Conservation (phyloP, 768 basidiomycete genomes). For the Auriscalpium orientale region DNA sequence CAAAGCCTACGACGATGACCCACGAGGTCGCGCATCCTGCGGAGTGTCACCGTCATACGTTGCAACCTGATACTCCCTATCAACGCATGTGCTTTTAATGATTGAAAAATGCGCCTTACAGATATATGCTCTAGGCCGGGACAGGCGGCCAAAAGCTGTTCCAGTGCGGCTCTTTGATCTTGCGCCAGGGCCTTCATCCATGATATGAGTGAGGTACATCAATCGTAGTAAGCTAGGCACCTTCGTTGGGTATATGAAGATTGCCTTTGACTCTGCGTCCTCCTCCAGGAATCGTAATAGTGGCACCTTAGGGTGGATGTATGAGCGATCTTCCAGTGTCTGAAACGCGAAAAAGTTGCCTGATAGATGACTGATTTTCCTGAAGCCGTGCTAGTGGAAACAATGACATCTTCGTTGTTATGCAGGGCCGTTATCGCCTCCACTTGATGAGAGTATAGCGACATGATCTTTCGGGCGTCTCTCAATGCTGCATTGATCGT, state of each 20-base stretch:
- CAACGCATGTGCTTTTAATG: neutral
- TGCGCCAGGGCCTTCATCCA: conserved; percentile 70
- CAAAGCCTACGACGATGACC: neutral
- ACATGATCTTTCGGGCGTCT: conserved; percentile 50
- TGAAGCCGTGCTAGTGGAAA: conserved; percentile 86
- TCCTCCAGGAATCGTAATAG: conserved; percentile 58
- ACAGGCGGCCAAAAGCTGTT: conserved; percentile 54
- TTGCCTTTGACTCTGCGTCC: conserved; percentile 53
- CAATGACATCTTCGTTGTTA: conserved; percentile 62
- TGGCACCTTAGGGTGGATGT: conserved; percentile 45
- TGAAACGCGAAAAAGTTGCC: conserved; percentile 28
- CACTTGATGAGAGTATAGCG: conserved; percentile 65
- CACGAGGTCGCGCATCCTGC: conserved; percentile 55
- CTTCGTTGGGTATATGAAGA: conserved; percentile 89
- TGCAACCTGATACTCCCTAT: conserved; percentile 36
- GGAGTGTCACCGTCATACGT: conserved; percentile 91
- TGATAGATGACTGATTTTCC: conserved; percentile 88
- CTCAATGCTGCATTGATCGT: conserved; percentile 47
- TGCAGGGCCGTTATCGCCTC: conserved; percentile 60
- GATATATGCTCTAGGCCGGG: conserved; percentile 54
- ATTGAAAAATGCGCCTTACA: conserved; percentile 25
- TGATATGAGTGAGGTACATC: neutral
- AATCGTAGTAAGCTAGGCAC: conserved; percentile 23
- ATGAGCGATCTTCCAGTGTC: neutral
- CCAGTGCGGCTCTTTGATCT: conserved; percentile 69